Evolutionary conservation across 2,329 filamentous ascomycete species (phyloP).

Genomic region (Ilyonectria destructans): DNA sequence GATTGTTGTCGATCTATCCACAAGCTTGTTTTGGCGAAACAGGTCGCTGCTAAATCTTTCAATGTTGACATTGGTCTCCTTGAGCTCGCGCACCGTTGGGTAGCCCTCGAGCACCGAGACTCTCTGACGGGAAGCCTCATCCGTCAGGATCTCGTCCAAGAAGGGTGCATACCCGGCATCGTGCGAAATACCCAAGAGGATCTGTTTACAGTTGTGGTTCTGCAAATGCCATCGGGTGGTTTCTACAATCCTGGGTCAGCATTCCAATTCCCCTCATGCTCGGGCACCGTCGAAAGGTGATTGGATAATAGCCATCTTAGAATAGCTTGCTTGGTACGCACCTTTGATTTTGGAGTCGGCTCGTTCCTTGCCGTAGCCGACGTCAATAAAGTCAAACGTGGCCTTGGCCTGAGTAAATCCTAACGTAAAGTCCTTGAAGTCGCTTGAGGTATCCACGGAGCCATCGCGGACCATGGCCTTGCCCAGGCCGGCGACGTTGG

Average conservation of each 20-base stretch:
- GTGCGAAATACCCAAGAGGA: slow-evolving; percentile 75
- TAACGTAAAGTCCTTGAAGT: slow-evolving; percentile 70
- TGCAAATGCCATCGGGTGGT: slow-evolving; percentile 70
- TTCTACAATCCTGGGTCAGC: slow-evolving; percentile 56
- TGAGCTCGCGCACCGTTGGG: slow-evolving; percentile 67
- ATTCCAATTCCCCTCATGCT: not conserved
- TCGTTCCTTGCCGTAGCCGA: slow-evolving; percentile 72
- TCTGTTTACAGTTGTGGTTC: slow-evolving; percentile 74
- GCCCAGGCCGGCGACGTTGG: slow-evolving; percentile 68
- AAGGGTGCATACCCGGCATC: slow-evolving; percentile 75
- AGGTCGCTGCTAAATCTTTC: slow-evolving; percentile 63
- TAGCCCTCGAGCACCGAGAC: slow-evolving; percentile 71
- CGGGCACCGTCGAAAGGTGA: not conserved
- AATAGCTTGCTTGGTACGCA: slow-evolving; percentile 48
- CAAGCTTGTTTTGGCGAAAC: slow-evolving; percentile 70
- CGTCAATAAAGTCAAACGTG: slow-evolving; percentile 76
- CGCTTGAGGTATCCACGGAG: slow-evolving; percentile 60
- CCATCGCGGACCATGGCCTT: slow-evolving; percentile 67
- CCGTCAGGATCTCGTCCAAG: slow-evolving; percentile 68
- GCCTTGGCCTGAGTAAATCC: slow-evolving; percentile 74
- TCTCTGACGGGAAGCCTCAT: slow-evolving; percentile 60
- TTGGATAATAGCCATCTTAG: not conserved
- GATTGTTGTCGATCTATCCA: slow-evolving; percentile 52
- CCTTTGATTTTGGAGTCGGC: slow-evolving; percentile 75
- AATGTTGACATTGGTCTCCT: slow-evolving; percentile 63